Conservation (phyloP, 495 filamentous ascomycete genomes). For the Penicillium chermesinum region DNA sequence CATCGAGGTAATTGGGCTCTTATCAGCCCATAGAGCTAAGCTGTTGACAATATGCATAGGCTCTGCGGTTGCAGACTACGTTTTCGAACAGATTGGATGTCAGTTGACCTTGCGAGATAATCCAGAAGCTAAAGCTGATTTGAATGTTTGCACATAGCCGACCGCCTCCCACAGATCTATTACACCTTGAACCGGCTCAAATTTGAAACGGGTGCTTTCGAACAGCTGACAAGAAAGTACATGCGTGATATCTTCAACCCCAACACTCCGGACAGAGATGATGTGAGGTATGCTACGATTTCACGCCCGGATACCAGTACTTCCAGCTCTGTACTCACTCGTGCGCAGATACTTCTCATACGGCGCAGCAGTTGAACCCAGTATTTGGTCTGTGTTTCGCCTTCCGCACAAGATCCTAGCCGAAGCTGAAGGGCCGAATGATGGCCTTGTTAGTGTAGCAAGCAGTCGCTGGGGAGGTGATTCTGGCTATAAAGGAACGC, state of each 20-base stretch:
- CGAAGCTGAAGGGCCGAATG: slow-evolving; percentile 74
- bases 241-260: slow-evolving; percentile 83
- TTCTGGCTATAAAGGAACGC: slow-evolving; percentile 72
- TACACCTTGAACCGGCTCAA: slow-evolving; percentile 59
- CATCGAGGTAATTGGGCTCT: slow-evolving; percentile 55
- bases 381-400: slow-evolving; percentile 68
- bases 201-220: slow-evolving; percentile 77
- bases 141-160: slow-evolving; percentile 24
- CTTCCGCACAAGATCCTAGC: slow-evolving; percentile 66
- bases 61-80: slow-evolving; percentile 78
- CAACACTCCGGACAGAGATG: slow-evolving; percentile 62
- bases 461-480: slow-evolving; percentile 80
- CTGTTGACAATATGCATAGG: slow-evolving; percentile 34
- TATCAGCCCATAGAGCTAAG: not conserved
- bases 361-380: slow-evolving; percentile 67
- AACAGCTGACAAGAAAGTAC: slow-evolving; percentile 75
- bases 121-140: not conserved
- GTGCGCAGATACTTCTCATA: slow-evolving; percentile 77
- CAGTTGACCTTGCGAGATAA: slow-evolving; percentile 5
- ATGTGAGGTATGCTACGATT: no score
- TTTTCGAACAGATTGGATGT: slow-evolving; percentile 64
- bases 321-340: no score
- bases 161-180: slow-evolving; percentile 64
- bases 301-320: no score
- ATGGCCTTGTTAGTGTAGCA: slow-evolving; percentile 84